Base-by-base conservation (phyloP, 2,329 filamentous ascomycete genomes). In the Aspergillus terreus region DNA sequence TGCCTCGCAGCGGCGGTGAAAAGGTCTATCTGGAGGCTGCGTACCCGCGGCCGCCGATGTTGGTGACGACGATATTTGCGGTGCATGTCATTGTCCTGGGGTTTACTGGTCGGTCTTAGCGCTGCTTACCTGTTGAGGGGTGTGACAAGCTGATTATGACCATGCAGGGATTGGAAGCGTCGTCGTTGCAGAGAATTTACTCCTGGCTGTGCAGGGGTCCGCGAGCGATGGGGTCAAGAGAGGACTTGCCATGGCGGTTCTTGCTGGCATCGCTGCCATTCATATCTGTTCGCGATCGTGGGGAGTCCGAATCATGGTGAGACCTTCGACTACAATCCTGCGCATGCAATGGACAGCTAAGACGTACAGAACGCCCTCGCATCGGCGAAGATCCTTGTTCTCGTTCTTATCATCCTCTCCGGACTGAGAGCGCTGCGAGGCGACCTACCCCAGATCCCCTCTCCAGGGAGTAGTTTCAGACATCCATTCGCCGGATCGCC, bases 11-110 rank as follows among this genome's bases (percentile, higher is more conserved):
- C 2, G 85, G 85, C 10, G 85, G 84, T 44, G 75, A 81, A 30
- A 88, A 87, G 64, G 82, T 87, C 4, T 88, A 87, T 58, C 76
- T 88, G 38, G 84, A 88, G 66, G 85, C 83, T 57, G 83, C 81
- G 0, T 88, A 84, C 62, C 77, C 79, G 2, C 73, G 74, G 27
- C 85, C 85, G 0, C 76, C 78, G 10, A 81, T 85, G 53, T 72
- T 88, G 6, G 80, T 82, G 0, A 83, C 82, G 1, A 82, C 81
- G 0, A 62, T 87, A 3, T 76, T 87, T n/a, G 82, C 83, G 0
- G 75, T 83, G 0, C 79, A 86, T 53, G 80, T 80, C 0, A 76
- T 87, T 0, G 65, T 86, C 0, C 69, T 87, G 0, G 84, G 83
- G 0, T 87, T 86, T 56, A 83, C 60, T n/a, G 61, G 60, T 57